Base-by-base conservation (phyloP, 2,329 filamentous ascomycete species). In the Fusarium globosum region DNA sequence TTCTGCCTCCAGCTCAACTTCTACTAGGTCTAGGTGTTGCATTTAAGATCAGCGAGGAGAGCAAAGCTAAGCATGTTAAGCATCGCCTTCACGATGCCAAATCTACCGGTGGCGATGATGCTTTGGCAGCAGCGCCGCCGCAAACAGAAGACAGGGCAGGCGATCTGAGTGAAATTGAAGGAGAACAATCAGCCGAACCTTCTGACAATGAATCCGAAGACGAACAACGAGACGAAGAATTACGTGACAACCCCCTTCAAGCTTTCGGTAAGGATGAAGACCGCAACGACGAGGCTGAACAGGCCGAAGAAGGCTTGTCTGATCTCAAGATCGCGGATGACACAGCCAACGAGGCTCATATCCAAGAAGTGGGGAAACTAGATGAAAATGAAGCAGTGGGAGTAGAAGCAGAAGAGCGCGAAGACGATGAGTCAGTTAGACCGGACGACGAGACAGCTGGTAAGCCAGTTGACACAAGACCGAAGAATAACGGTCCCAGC, bases 21-120 rank as follows among this genome's bases (percentile, higher is more conserved):
- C 85, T 98, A 4, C 88, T 99, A 38, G 96, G 96, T 0, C 94
- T 98, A 79, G 95, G 91, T 4, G 88, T 97, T 49, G 87, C 97
- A 82, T 99, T 97, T 82, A 92, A 91, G 77, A 92, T 98, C 59
- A 97, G 94, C 77, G 93, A 97, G 63, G 93, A 95, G 77, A 97
- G 95, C 82, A 93, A 94, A 80, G 88, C 87, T 8, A 93, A 90
- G 65, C 95, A 98, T 81, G 87, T 91, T 46, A 96, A 94, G 80
- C 93, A 97, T 64, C 79, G 82, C 12, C 61, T 84, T 21, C 76
- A 80, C 13, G 80, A 81, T 28, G 76, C 73, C 13, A 74, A 79
- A 23, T 71, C 63, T 13, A 49, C 71, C 10, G 20, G 65, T 26
- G 69, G 61, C 7, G 69, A 74, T 10, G 76, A 61, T 62, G 68